phyloP scores from a whole-genome alignment of 1,284 basidiomycete genomes.

The Trametes pubescens region DNA sequence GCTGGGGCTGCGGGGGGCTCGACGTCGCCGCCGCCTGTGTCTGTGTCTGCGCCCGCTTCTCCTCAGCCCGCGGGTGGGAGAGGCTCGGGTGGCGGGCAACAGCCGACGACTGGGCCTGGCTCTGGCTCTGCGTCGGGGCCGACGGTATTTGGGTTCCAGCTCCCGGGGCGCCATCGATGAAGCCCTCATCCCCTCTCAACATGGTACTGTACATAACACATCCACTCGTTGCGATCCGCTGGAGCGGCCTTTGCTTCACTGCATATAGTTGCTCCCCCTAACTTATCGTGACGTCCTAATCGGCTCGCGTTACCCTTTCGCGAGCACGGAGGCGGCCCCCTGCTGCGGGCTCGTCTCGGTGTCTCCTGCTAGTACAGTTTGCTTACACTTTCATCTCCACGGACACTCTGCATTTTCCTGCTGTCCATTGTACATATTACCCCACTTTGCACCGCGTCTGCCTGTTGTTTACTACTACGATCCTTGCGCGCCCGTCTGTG shows the following conservation, averaged over 20 bases:
- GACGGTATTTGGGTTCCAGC: slow-evolving; percentile 33
- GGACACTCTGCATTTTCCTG: slow-evolving; percentile 3
- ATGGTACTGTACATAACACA: slow-evolving; percentile 23
- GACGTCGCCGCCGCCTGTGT: not conserved
- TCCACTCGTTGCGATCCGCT: slow-evolving; percentile 20
- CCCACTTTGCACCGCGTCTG: not conserved
- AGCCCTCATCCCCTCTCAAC: not conserved
- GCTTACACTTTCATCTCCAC: not conserved
- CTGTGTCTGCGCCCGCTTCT: not conserved
- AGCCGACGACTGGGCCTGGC: not conserved
- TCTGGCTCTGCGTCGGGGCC: slow-evolving; percentile 23
- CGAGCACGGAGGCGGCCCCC: not conserved
- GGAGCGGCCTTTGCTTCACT: slow-evolving; percentile 19
- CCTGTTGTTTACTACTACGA: slow-evolving; percentile 10
- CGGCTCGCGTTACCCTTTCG: slow-evolving; percentile 31
- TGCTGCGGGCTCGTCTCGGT: not conserved
- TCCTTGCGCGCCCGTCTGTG: not conserved
- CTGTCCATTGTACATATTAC: slow-evolving; percentile 16
- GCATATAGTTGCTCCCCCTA: slow-evolving; percentile 31
- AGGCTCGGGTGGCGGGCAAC: not conserved
- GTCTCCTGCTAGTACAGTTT: not conserved
- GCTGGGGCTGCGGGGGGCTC: slow-evolving; percentile 2
- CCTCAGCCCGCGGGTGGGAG: not conserved
- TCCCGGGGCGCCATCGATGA: slow-evolving; percentile 30
- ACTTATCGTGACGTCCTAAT: slow-evolving; percentile 36